Percentiles rank a stretch among this genome's conserved stretches.
Conservation (phyloP, 768 basidiomycete genomes). For the Tephrocybe sp. region DNA sequence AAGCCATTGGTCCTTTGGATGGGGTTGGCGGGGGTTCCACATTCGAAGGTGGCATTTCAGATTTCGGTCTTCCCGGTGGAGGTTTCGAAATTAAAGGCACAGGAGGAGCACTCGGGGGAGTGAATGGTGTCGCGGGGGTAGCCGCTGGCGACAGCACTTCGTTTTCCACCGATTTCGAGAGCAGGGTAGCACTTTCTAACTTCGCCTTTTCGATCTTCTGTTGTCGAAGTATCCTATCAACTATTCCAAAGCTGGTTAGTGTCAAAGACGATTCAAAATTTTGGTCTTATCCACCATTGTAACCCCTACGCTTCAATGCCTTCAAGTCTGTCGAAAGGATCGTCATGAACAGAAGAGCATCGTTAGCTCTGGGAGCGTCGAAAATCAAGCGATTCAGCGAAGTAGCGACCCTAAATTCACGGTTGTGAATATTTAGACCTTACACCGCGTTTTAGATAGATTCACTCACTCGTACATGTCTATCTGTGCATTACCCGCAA, state of each 20-base stretch:
- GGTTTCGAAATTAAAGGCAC: constrained; percentile 3
- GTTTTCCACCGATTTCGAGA: constrained; percentile 20
- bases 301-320: constrained; percentile 78
- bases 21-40: constrained; percentile 4
- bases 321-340: constrained; percentile 89
- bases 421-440: neutral
- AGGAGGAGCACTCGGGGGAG: constrained; percentile 5
- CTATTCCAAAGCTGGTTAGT: constrained; percentile 32
- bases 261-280: neutral
- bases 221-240: constrained; percentile 87
- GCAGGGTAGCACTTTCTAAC: constrained; percentile 28
- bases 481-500: constrained; percentile 69
- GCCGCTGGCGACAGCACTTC: neutral
- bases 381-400: constrained; percentile 81
- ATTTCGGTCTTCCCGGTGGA: constrained; percentile 4
- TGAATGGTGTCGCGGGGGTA: constrained; percentile 11
- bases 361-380: constrained; percentile 76
- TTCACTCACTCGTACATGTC: constrained; percentile 89
- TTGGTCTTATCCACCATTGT: constrained; percentile 54
- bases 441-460: too few relatives aligned
- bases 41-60: neutral
- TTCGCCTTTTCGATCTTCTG: constrained; percentile 60
- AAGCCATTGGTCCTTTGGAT: constrained; percentile 10
- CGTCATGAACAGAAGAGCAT: constrained; percentile 88
- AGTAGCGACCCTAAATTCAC: constrained; percentile 65